Conservation (phyloP, 441 rosid species). For the Pelargonium exstipulatum region DNA sequence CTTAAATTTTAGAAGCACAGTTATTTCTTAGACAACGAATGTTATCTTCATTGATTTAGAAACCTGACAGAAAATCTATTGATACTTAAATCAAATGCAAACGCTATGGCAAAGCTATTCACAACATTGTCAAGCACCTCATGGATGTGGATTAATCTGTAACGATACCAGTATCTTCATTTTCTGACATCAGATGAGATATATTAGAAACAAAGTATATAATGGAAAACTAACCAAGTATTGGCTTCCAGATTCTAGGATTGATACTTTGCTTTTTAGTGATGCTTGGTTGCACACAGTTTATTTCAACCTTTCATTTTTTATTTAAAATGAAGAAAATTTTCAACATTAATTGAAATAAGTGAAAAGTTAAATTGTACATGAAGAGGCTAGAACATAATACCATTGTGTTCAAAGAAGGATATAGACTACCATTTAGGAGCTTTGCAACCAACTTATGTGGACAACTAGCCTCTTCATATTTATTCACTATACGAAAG, state of each 20-base stretch:
- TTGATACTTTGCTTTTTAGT: neutral
- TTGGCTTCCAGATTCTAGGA: neutral
- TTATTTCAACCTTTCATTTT: neutral
- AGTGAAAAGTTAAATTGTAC: neutral
- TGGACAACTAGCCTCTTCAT: no score
- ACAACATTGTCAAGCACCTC: neutral
- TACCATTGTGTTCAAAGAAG: neutral
- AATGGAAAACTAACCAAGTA: neutral
- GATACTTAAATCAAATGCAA: slow-evolving; percentile 5
- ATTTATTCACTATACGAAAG: neutral
- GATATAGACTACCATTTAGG: neutral
- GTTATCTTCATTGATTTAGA: neutral
- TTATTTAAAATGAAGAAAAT: neutral
- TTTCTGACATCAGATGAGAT: neutral
- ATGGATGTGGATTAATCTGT: neutral
- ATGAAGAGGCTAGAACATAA: neutral
- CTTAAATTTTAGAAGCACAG: slow-evolving; percentile 10
- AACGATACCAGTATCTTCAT: neutral
- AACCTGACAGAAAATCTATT: slow-evolving; percentile 11
- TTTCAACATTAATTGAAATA: neutral
- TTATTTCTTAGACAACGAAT: neutral
- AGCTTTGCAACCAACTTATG: no score
- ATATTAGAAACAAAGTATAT: neutral
- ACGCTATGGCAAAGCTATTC: slow-evolving; percentile 2
- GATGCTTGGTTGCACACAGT: neutral